Percentiles rank a stretch among this genome's conserved stretches.
Conservation (phyloP, 2,329 filamentous ascomycete species). For the Scytalidium lignicola region DNA sequence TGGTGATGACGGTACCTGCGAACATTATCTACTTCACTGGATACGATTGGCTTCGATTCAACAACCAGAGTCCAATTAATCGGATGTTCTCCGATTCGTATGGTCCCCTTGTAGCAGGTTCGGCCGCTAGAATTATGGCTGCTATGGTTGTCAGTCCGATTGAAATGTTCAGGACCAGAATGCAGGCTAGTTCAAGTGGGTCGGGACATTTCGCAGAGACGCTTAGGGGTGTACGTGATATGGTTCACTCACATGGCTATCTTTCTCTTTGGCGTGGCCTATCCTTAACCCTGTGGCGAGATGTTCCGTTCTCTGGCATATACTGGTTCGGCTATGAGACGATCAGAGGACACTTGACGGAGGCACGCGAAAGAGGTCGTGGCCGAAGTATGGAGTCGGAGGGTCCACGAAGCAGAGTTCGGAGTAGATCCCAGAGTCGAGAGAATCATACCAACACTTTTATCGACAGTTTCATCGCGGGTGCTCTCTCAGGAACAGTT, state of each 20-base stretch:
- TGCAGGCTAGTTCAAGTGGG: conserved; percentile 66
- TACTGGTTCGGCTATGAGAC: conserved; percentile 99
- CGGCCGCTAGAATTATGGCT: conserved; percentile 71
- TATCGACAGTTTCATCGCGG: conserved; percentile 82
- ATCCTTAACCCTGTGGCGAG: conserved; percentile 87
- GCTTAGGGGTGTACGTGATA: conserved; percentile 66
- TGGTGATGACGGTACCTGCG: conserved; percentile 88
- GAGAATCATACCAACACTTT: conserved; percentile 76
- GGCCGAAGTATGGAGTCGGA: conserved; percentile 36
- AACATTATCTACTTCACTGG: conserved; percentile 99
- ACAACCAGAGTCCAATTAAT: conserved; percentile 66
- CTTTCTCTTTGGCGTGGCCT: conserved; percentile 84
- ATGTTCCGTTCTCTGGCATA: conserved; percentile 93
- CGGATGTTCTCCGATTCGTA: conserved; percentile 61
- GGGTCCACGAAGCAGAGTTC: conserved; percentile 35
- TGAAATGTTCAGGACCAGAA: conserved; percentile 87
- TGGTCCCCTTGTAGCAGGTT: conserved; percentile 75
- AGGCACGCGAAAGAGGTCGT: conserved; percentile 53
- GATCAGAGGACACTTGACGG: conserved; percentile 65
- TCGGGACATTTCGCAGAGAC: conserved; percentile 76
- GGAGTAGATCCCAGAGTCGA: conserved; percentile 54
- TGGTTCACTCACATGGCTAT: conserved; percentile 75
- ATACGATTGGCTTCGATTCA: conserved; percentile 87
- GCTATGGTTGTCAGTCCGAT: conserved; percentile 83
- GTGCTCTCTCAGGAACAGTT: conserved; percentile 75